These are phyloP conservation scores for Entomortierella parvispora DNA, from an alignment of 192 early-diverging fungal species.

Conservation along the genomic window DNA sequence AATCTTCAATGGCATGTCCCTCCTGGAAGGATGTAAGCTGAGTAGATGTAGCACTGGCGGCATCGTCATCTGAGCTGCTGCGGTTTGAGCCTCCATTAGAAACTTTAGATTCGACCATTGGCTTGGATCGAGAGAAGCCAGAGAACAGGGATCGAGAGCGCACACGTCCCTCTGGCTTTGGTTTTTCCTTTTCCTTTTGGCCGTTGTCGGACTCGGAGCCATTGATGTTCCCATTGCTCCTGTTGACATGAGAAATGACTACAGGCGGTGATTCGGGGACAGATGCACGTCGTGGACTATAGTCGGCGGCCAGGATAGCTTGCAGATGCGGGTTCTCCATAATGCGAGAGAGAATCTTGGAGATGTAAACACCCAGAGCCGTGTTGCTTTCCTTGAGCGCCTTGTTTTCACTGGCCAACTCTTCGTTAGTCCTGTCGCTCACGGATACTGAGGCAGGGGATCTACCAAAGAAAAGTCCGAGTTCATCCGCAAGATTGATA, in stretches of 20 bases:
- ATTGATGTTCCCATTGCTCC: background rate
- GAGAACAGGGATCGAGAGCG: constrained; percentile 35
- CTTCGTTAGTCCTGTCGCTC: constrained; percentile 24
- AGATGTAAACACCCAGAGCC: constrained; percentile 75
- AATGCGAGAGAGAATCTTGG: constrained; percentile 82
- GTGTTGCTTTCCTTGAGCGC: constrained; percentile 73
- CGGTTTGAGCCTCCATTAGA: constrained; percentile 15
- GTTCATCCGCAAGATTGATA: constrained; percentile 44
- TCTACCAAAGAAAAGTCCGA: constrained; percentile 23
- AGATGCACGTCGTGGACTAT: constrained; percentile 22
- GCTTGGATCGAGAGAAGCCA: background rate
- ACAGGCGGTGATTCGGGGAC: constrained; percentile 16
- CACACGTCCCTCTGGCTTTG: constrained; percentile 6
- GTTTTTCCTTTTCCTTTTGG: constrained; percentile 12
- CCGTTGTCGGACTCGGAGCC: constrained; percentile 15
- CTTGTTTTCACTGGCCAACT: constrained; percentile 68
- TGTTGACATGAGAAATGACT: constrained; percentile 14
- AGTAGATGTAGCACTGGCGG: constrained; percentile 11
- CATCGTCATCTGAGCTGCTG: constrained; percentile 43
- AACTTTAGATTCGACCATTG: background rate
- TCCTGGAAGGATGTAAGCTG: constrained; percentile 33
- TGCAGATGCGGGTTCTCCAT: constrained; percentile 65
- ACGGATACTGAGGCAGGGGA: constrained; percentile 1
- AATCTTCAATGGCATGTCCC: constrained; percentile 30
- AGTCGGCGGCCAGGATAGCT: constrained; percentile 56